Percentiles rank a stretch among this genome's conserved stretches.
phyloP scores from a whole-genome alignment of 352 stramenopile species.

The Globisporangium radiosum region DNA sequence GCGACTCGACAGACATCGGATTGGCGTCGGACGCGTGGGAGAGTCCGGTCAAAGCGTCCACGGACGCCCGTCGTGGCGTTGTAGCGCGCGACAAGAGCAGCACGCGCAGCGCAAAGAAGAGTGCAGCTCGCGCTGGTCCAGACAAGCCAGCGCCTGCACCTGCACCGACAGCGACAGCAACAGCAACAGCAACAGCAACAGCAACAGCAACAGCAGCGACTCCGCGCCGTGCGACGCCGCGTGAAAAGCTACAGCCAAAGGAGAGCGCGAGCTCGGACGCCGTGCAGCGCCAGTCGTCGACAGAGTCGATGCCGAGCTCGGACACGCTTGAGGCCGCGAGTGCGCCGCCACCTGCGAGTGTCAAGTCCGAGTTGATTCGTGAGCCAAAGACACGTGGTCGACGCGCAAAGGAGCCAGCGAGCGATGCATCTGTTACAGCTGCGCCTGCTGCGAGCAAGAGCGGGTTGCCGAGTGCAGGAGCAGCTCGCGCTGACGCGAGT shows the following conservation, averaged over 20 bases:
- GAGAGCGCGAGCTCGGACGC: conserved; percentile 3
- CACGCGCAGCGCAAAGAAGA: conserved; percentile 18
- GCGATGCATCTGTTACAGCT: background rate
- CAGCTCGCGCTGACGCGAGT: conserved; percentile 5
- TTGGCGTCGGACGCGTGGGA: conserved; percentile 11
- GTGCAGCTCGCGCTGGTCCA: background rate
- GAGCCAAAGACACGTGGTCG: conserved; percentile 4
- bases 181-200: too few relatives aligned
- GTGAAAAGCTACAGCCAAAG: conserved; percentile 44
- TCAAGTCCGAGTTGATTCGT: background rate
- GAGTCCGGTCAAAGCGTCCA: conserved; percentile 9
- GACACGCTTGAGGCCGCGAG: conserved; percentile 1
- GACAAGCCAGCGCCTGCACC: conserved; percentile 7
- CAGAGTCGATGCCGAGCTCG: conserved; percentile 2
- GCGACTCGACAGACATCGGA: conserved; percentile 9
- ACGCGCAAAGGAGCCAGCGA: conserved; percentile 3
- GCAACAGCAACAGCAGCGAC: background rate
- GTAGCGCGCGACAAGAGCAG: conserved; percentile 18
- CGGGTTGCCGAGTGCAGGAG: background rate
- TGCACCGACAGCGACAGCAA: too few relatives aligned
- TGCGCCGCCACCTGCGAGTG: background rate
- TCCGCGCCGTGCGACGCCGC: conserved; percentile 47
- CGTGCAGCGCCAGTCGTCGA: background rate
- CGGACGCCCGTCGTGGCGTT: conserved; percentile 12
- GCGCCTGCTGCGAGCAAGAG: background rate